Conservation (phyloP, 2,329 filamentous ascomycete genomes). For the Fusarium mangiferae region DNA sequence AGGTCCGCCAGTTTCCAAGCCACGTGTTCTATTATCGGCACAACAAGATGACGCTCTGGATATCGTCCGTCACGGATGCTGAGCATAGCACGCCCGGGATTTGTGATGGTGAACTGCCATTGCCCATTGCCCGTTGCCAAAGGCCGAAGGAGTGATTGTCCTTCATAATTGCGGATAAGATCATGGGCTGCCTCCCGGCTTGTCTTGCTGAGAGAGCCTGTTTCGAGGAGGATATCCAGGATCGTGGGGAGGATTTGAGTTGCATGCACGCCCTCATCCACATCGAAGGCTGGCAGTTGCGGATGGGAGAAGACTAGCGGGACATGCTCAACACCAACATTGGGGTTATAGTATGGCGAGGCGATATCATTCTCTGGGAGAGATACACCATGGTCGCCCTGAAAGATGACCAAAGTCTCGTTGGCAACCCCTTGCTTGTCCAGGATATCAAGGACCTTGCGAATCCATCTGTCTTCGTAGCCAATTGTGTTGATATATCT, state of each 20-base stretch:
- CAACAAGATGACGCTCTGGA: conserved; percentile 44
- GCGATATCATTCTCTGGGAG: conserved; percentile 45
- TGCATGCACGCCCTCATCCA: conserved; percentile 43
- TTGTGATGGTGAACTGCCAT: conserved; percentile 49
- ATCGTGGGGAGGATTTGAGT: conserved; percentile 47
- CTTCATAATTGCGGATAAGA: conserved; percentile 45
- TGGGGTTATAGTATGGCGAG: conserved; percentile 47
- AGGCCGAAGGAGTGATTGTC: conserved; percentile 45
- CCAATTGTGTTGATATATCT: conserved; percentile 46
- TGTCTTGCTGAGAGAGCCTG: conserved; percentile 38
- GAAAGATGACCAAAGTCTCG: conserved; percentile 46
- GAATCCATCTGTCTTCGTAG: conserved; percentile 46
- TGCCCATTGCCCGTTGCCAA: conserved; percentile 20
- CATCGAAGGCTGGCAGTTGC: conserved; percentile 39
- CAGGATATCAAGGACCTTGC: conserved; percentile 43
- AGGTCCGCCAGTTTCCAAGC: conserved; percentile 48
- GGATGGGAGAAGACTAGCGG: conserved; percentile 47
- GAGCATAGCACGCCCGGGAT: conserved; percentile 46
- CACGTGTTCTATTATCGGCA: conserved; percentile 46
- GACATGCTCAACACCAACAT: conserved; percentile 43
- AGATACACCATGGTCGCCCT: conserved; percentile 48
- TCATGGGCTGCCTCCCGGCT: conserved; percentile 34
- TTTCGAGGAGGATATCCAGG: conserved; percentile 46
- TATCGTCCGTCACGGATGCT: conserved; percentile 45
- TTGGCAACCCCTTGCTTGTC: conserved; percentile 47